A percentile compares a stretch with the other conserved stretches of the same genome.
These are phyloP conservation scores for Quillaja saponaria DNA, from an alignment of 306 rosid genomes.

Conservation along the genomic window DNA sequence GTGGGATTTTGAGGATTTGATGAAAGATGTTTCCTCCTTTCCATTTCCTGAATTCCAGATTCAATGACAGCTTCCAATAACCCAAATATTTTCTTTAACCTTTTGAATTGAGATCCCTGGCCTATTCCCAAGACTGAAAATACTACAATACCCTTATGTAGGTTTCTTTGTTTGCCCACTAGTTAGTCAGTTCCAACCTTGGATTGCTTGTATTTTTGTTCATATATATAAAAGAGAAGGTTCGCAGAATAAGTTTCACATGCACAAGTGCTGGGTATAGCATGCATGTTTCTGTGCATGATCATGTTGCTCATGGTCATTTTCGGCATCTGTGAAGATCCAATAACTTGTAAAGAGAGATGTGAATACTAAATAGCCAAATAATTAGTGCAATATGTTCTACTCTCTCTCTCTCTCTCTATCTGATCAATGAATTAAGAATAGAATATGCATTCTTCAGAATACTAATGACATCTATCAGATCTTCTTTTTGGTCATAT, in stretches of 20 bases:
- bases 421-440: no score
- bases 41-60: conserved; percentile 66
- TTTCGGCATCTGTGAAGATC: conserved; percentile 8
- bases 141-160: background rate
- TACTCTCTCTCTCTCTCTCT: conserved; percentile 10
- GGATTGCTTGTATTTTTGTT: conserved; percentile 19
- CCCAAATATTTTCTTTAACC: conserved; percentile 5
- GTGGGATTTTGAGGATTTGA: conserved; percentile 85
- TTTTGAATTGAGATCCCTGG: background rate
- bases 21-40: conserved; percentile 81
- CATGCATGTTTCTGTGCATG: conserved; percentile 24
- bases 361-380: conserved; percentile 20
- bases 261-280: conserved; percentile 25
- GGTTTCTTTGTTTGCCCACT: background rate
- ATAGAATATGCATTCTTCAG: no score
- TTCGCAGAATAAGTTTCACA: background rate
- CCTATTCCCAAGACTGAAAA: background rate
- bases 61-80: conserved; percentile 13
- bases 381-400: conserved; percentile 1
- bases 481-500: conserved; percentile 22
- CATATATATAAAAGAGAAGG: conserved; percentile 13
- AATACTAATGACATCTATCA: no score
- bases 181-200: conserved; percentile 1
- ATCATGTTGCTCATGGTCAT: conserved; percentile 22
- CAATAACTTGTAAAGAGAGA: conserved; percentile 28